Conservation (phyloP, 257 asterid species). For the Osmanthus fragrans region DNA sequence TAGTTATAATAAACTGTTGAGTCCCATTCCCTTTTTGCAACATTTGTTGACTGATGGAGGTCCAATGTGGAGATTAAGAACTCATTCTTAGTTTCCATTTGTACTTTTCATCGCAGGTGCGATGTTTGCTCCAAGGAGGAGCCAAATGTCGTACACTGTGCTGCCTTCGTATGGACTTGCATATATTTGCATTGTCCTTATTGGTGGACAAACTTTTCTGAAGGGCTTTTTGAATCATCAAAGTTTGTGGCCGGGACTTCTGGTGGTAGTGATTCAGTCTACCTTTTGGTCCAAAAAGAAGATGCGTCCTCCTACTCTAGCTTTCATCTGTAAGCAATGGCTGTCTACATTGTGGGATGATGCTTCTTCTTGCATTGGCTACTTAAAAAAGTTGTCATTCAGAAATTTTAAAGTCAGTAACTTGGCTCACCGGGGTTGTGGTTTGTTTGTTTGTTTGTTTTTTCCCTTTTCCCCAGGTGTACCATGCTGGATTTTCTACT, state of each 20-base stretch:
- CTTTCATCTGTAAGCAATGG: conserved; percentile 76
- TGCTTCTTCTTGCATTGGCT: conserved; percentile 83
- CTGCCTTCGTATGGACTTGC: conserved; percentile 64
- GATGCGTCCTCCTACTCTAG: conserved; percentile 85
- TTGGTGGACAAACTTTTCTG: conserved; percentile 70
- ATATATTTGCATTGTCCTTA: conserved; percentile 79
- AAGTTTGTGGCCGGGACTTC: conserved; percentile 70
- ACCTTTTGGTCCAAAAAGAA: conserved; percentile 72
- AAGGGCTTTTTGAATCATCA: conserved; percentile 87
- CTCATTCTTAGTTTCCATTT: conserved; percentile 56
- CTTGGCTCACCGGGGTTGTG: conserved; percentile 45
- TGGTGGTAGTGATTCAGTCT: conserved; percentile 74
- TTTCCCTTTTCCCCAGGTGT: conserved; percentile 54
- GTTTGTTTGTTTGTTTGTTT: conserved; percentile 25
- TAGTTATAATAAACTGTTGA: conserved; percentile 13
- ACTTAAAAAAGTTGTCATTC: conserved; percentile 38
- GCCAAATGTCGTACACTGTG: conserved; percentile 97
- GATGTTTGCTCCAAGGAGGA: conserved; percentile 99
- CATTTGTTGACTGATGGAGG: conserved; percentile 50
- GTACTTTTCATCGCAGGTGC: conserved; percentile 91
- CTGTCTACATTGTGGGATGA: conserved; percentile 65
- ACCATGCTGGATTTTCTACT: conserved; percentile 84
- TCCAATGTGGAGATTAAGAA: conserved; percentile 47
- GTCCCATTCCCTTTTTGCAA: conserved; percentile 20
- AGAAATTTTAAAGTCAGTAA: conserved; percentile 35